phyloP scores from a whole-genome alignment of 306 rosid species.

The Vigna unguiculata region DNA sequence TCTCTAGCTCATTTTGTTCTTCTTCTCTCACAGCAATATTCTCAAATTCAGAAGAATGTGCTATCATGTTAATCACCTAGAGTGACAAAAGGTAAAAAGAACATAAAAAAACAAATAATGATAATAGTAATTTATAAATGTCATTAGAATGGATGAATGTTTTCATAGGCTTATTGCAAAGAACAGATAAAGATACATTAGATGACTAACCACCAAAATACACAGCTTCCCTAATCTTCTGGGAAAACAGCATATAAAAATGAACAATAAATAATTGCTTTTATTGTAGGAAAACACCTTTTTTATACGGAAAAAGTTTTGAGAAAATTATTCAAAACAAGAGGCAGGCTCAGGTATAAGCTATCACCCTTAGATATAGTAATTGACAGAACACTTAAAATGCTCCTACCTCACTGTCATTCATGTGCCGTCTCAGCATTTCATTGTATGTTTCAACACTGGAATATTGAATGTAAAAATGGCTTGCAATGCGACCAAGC shows the following conservation, averaged over 20 bases:
- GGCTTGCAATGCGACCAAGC: conserved; percentile 99
- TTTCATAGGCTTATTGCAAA: not conserved
- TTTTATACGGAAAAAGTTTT: not conserved
- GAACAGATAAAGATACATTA: not conserved
- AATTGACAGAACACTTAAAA: conserved; percentile 20
- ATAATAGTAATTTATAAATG: not conserved
- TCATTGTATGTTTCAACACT: conserved; percentile 98
- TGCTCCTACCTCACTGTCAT: conserved; percentile 80
- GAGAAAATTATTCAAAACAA: not conserved
- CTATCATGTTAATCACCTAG: conserved; percentile 93
- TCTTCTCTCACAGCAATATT: conserved; percentile 98
- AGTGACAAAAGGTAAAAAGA: conserved; percentile 39
- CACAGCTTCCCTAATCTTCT: conserved; percentile 23
- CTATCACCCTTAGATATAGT: conserved; percentile 14
- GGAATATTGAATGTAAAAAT: conserved; percentile 94
- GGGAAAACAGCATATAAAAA: not conserved
- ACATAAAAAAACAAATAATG: conserved; percentile 18
- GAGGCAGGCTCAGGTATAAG: not conserved
- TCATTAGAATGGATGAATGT: not conserved
- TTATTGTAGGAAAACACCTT: not conserved
- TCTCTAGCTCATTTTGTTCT: conserved; percentile 96
- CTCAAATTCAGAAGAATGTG: conserved; percentile 94
- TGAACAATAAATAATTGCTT: conserved; percentile 11
- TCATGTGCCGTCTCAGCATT: conserved; percentile 91
- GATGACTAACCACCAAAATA: conserved; percentile 11